Conservation (phyloP, 1,284 basidiomycete species). For the Amylostereum chailletii region DNA sequence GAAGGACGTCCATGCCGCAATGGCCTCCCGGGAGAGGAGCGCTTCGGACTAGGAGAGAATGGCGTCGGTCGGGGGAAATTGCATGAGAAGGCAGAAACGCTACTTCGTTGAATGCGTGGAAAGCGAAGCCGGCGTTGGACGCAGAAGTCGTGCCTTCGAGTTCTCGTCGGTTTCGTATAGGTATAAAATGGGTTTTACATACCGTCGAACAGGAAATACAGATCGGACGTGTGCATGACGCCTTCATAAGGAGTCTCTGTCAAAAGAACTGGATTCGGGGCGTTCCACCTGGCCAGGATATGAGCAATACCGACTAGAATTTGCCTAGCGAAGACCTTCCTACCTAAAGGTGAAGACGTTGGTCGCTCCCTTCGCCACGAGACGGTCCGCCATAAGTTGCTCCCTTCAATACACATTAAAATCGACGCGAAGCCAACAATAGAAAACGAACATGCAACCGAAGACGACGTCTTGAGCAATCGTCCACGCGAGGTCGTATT, state of each 20-base stretch:
- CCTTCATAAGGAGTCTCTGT: conserved; percentile 28
- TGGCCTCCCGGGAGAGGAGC: conserved; percentile 28
- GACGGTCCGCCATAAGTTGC: conserved; percentile 27
- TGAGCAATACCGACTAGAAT: neutral
- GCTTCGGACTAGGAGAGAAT: conserved; percentile 26
- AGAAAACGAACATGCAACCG: conserved; percentile 33
- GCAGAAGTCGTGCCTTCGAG: conserved; percentile 9
- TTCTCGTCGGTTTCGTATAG: too few species aligned
- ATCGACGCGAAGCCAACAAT: neutral
- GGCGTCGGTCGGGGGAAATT: neutral
- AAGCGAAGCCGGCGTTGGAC: conserved; percentile 25
- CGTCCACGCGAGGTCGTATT: conserved; percentile 32
- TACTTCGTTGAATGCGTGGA: too few species aligned
- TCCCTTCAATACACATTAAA: conserved; percentile 22
- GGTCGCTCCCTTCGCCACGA: conserved; percentile 20
- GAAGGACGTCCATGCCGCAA: conserved; percentile 39
- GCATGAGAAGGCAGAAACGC: neutral
- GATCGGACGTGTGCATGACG: conserved; percentile 35
- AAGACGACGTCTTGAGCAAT: conserved; percentile 36
- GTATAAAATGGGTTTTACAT: conserved; percentile 5
- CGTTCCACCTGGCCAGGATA: conserved; percentile 27
- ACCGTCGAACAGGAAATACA: conserved; percentile 37
- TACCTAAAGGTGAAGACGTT: conserved; percentile 29
- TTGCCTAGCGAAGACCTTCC: neutral
- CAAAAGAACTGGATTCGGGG: conserved; percentile 31